Conservation (phyloP, 768 basidiomycete genomes). For the Chalciporus pseudorubinellus region DNA sequence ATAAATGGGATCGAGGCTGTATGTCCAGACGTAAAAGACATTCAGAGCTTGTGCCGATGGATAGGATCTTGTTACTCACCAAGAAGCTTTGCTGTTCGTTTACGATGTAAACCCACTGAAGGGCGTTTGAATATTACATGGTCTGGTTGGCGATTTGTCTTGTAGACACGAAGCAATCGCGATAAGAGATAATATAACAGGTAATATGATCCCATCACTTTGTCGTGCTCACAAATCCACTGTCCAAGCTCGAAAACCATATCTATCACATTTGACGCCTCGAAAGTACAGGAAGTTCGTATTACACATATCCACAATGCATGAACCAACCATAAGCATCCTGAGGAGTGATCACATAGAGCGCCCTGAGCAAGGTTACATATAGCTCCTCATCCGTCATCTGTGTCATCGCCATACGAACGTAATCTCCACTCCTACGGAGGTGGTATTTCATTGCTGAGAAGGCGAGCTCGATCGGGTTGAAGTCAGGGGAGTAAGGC, state of each 20-base stretch:
- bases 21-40: neutral
- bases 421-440: neutral
- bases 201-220: neutral
- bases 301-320: neutral
- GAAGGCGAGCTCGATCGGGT: constrained; percentile 33
- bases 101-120: neutral
- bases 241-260: neutral
- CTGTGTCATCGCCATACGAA: neutral
- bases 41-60: neutral
- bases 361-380: neutral
- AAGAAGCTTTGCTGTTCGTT: neutral
- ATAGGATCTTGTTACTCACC: neutral
- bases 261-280: neutral
- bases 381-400: neutral
- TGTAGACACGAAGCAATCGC: neutral
- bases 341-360: neutral
- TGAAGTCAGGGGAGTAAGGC: constrained; percentile 32
- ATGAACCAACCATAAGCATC: neutral
- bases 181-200: neutral
- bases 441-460: constrained; percentile 20
- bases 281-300: neutral
- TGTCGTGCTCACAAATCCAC: neutral
- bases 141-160: neutral
- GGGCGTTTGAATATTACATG: neutral
- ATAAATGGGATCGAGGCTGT: neutral